Conservation (phyloP, 495 filamentous ascomycete species). For the Melanomma pulvis-pyrius region DNA sequence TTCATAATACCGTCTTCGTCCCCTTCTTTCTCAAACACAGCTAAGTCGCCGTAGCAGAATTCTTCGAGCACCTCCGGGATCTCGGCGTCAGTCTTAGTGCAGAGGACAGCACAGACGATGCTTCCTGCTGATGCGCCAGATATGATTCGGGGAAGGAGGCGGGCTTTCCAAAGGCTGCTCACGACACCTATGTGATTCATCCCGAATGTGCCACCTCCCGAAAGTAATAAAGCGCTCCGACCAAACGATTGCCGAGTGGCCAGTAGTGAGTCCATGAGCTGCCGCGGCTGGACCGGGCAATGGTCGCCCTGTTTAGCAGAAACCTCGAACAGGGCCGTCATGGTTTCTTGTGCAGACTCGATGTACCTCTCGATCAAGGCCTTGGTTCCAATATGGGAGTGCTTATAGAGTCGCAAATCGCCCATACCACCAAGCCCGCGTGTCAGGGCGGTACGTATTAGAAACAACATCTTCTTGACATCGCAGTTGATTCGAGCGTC, state of each 20-base stretch:
- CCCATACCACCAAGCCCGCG: slow-evolving; percentile 86
- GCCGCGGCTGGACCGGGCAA: slow-evolving; percentile 61
- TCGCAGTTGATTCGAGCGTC: slow-evolving; percentile 75
- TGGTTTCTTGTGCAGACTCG: slow-evolving; percentile 70
- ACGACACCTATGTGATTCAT: slow-evolving; percentile 97
- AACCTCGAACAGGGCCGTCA: slow-evolving; percentile 68
- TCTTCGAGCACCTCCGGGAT: slow-evolving; percentile 69
- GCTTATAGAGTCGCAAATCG: slow-evolving; percentile 77
- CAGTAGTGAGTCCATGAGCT: slow-evolving; percentile 74
- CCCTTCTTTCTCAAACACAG: slow-evolving; percentile 77
- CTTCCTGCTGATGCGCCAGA: slow-evolving; percentile 94
- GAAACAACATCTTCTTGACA: slow-evolving; percentile 73
- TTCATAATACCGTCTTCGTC: slow-evolving; percentile 68
- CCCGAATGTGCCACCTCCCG: slow-evolving; percentile 89
- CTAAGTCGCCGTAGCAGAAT: slow-evolving; percentile 80
- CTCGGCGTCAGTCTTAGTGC: slow-evolving; percentile 82
- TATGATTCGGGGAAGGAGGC: slow-evolving; percentile 84
- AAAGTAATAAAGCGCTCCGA: slow-evolving; percentile 81
- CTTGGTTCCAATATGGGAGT: slow-evolving; percentile 87
- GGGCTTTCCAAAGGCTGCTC: slow-evolving; percentile 75
- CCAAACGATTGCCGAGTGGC: slow-evolving; percentile 85
- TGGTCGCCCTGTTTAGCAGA: slow-evolving; percentile 56
- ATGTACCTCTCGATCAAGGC: slow-evolving; percentile 84
- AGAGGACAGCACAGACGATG: slow-evolving; percentile 85
- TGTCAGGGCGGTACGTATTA: slow-evolving; percentile 78